A percentile compares a stretch with the other conserved stretches of the same genome.
Conservation (phyloP, 805 yeast genomes). For the Monosporozyma aquatica region DNA sequence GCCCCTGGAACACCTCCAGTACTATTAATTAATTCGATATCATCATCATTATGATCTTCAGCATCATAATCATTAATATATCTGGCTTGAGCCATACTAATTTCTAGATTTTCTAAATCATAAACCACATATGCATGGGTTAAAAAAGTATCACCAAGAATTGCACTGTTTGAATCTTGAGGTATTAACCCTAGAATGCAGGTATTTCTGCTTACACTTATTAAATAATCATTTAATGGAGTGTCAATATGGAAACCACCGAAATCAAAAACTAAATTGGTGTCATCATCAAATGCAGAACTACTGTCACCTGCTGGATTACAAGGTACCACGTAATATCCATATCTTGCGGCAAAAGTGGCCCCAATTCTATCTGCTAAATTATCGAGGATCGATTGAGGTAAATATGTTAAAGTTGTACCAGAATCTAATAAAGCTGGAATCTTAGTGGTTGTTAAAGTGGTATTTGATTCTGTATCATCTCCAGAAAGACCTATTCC, state of each 20-base stretch:
- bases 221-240: conserved; percentile 35
- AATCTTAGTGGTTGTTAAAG: conserved; percentile 22
- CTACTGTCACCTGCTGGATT: conserved; percentile 21
- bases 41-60: conserved; percentile 2
- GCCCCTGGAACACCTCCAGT: conserved; percentile 41
- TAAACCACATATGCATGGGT: conserved; percentile 50
- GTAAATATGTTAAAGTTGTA: conserved; percentile 39
- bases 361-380: conserved; percentile 38
- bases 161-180: conserved; percentile 19
- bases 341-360: conserved; percentile 32
- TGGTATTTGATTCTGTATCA: conserved; percentile 13
- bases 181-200: conserved; percentile 40
- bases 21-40: conserved; percentile 38
- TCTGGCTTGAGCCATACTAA: conserved; percentile 43
- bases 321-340: conserved; percentile 43
- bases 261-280: conserved; percentile 42
- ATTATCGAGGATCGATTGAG: conserved; percentile 29
- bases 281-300: conserved; percentile 27
- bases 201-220: conserved; percentile 13
- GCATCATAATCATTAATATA: conserved; percentile 6
- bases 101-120: conserved; percentile 40
- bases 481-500: conserved; percentile 25
- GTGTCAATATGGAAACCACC: conserved; percentile 52
- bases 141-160: conserved; percentile 52
- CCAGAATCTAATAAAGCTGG: conserved; percentile 40